A percentile compares a stretch with the other conserved stretches of the same genome.
Conservation (phyloP, 441 rosid species). For the Hura crepitans region DNA sequence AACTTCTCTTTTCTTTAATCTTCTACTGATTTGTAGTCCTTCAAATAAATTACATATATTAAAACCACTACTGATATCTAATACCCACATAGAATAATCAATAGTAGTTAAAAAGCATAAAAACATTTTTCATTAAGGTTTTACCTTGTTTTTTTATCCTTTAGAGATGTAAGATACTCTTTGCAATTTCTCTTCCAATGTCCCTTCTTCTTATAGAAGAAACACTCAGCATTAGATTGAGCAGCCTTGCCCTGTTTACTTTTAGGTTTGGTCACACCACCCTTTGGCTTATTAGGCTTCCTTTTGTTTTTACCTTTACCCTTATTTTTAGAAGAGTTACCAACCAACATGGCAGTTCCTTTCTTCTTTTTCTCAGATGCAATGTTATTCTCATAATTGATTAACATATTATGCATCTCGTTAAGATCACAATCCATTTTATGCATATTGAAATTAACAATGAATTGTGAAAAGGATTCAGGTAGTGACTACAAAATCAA, state of each 20-base stretch:
- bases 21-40: background rate
- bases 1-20: background rate
- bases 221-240: background rate
- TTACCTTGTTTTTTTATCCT: background rate
- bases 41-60: background rate
- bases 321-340: background rate
- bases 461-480: background rate
- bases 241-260: background rate
- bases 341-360: background rate
- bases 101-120: background rate
- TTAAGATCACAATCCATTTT: background rate
- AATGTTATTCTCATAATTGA: background rate
- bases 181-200: background rate
- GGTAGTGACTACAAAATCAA: background rate
- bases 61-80: background rate
- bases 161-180: background rate
- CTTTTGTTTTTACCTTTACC: background rate
- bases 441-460: background rate
- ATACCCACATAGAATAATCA: background rate
- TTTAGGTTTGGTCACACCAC: background rate
- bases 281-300: background rate
- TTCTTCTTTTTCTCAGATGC: background rate
- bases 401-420: background rate
- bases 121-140: background rate
- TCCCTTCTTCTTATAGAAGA: background rate